Evolutionary conservation across 768 basidiomycete species (phyloP).

Genomic region (Lactarius sp.): DNA sequence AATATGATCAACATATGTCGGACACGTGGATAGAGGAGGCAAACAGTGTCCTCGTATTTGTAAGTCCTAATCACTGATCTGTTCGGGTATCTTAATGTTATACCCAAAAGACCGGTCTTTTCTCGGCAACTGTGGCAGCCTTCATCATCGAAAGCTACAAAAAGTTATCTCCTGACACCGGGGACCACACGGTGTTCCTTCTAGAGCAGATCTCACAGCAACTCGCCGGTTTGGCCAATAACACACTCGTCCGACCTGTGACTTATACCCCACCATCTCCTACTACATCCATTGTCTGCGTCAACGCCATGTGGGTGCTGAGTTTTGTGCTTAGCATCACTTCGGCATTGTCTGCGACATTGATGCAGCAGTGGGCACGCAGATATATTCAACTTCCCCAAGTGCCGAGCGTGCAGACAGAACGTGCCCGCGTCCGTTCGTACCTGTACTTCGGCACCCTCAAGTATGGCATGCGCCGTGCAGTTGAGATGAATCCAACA

Average conservation of each 20-base stretch:
- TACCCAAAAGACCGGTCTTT: conserved; percentile 23
- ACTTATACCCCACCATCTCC: background rate
- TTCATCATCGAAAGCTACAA: too few relatives aligned
- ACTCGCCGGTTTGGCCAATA: background rate
- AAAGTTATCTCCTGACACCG: conserved; percentile 10
- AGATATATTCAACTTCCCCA: conserved; percentile 24
- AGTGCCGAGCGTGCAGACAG: conserved; percentile 29
- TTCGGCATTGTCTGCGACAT: conserved; percentile 16
- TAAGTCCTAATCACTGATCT: too few relatives aligned
- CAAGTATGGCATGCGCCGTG: conserved; percentile 36
- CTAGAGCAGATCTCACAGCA: conserved; percentile 19
- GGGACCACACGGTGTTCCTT: background rate
- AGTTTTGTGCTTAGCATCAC: conserved; percentile 20
- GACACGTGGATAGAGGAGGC: conserved; percentile 22
- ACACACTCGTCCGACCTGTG: background rate
- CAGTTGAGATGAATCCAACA: conserved; percentile 42
- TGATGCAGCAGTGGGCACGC: conserved; percentile 23
- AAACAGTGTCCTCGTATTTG: conserved; percentile 11
- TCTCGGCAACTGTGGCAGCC: conserved; percentile 25
- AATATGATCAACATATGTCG: conserved; percentile 13
- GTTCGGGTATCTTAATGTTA: background rate
- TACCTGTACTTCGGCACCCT: conserved; percentile 38
- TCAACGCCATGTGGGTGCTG: conserved; percentile 22
- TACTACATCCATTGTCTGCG: background rate
- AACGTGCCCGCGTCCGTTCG: conserved; percentile 38